Conservation (phyloP, 2,329 filamentous ascomycete genomes). For the Cytospora chrysosperma region DNA sequence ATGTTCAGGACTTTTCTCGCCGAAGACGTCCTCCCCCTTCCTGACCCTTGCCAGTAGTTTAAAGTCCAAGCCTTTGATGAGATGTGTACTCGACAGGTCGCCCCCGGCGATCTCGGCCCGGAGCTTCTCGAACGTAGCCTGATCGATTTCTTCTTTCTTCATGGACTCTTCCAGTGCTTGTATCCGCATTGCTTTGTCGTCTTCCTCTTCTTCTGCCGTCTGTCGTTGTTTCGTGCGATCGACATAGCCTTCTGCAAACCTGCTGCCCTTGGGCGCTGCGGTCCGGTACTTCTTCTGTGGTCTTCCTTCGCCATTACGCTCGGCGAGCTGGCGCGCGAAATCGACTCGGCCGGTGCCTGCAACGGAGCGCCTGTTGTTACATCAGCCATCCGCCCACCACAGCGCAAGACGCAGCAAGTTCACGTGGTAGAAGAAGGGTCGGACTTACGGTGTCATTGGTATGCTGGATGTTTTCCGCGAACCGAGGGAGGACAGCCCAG, state of each 20-base stretch:
- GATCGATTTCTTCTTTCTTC: constrained; percentile 81
- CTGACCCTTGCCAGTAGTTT: constrained; percentile 70
- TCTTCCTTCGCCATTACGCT: constrained; percentile 58
- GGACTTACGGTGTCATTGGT: constrained; percentile 85
- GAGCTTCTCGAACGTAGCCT: constrained; percentile 72
- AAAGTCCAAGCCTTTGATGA: constrained; percentile 90
- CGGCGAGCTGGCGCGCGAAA: constrained; percentile 82
- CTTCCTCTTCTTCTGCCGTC: constrained; percentile 48
- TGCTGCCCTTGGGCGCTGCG: constrained; percentile 78
- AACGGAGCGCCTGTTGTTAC: constrained; percentile 59
- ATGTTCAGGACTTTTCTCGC: constrained; percentile 33
- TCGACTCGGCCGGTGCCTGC: constrained; percentile 56
- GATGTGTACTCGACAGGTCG: constrained; percentile 74
- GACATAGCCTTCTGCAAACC: constrained; percentile 75
- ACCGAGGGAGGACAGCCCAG: constrained; percentile 56
- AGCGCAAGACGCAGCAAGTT: neutral
- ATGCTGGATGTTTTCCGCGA: constrained; percentile 78
- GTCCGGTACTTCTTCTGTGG: constrained; percentile 74
- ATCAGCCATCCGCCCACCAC: neutral
- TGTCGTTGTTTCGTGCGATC: constrained; percentile 71
- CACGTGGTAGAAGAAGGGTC: neutral
- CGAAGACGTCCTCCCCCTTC: constrained; percentile 66
- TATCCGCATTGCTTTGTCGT: constrained; percentile 62
- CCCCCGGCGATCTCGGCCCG: constrained; percentile 79
- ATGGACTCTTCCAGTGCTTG: constrained; percentile 78